Evolutionary conservation across 2,329 filamentous ascomycete species (phyloP).

Genomic region (Ustulina deusta): DNA sequence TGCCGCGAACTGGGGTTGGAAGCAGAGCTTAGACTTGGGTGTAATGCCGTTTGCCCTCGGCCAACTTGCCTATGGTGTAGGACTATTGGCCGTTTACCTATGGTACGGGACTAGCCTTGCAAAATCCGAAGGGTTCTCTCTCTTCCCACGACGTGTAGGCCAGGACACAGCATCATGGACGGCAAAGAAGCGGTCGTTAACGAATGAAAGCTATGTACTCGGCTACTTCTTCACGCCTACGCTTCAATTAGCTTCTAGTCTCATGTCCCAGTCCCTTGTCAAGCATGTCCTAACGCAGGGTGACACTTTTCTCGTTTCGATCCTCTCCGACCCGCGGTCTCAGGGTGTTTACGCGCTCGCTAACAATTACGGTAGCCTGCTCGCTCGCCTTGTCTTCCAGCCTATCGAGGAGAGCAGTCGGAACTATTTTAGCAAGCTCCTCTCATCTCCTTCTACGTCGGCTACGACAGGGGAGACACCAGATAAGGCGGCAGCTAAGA

Average conservation of each 20-base stretch:
- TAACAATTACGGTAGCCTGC: conserved; percentile 91
- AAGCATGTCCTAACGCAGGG: conserved; percentile 96
- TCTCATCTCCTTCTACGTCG: conserved; percentile 57
- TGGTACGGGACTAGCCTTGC: conserved; percentile 70
- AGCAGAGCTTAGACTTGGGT: conserved; percentile 68
- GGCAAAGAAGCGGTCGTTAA: conserved; percentile 9
- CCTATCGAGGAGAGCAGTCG: conserved; percentile 95
- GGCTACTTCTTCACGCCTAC: conserved; percentile 77
- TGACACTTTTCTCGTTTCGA: conserved; percentile 87
- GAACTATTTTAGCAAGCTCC: conserved; percentile 86
- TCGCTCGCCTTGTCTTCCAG: conserved; percentile 91
- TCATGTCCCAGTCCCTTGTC: conserved; percentile 88
- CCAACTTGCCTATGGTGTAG: conserved; percentile 79
- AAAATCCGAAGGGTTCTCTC: conserved; percentile 72
- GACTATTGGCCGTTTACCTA: conserved; percentile 77
- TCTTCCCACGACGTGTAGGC: conserved; percentile 64
- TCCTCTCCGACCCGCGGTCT: conserved; percentile 79
- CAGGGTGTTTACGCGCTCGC: conserved; percentile 94
- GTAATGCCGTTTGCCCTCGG: conserved; percentile 91
- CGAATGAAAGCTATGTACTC: conserved; percentile 59
- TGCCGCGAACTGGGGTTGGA: conserved; percentile 73
- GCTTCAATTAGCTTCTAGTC: conserved; percentile 78
- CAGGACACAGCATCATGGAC: conserved; percentile 36
- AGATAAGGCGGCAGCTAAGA: conserved; percentile 29
- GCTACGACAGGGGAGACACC: conserved; percentile 31